Evolutionary conservation across 106 monocot species (phyloP), one percentile per base, ranked within the genome.

Genomic region (Allium cepa): DNA sequence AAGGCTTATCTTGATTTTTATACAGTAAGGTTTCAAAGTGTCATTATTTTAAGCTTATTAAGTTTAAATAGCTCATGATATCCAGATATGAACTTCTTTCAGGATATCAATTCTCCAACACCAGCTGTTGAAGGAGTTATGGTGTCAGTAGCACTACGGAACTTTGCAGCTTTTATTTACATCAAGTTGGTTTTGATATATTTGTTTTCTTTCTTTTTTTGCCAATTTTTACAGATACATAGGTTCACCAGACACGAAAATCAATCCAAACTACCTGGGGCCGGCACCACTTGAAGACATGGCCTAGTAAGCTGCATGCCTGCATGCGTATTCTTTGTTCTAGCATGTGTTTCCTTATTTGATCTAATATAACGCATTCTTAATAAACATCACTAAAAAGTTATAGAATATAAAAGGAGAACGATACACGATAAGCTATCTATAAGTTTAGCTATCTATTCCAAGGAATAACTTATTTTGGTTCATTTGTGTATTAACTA

Each of bases 271-370:
- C 71, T 97, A 97, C 70, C 70, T 97, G 82, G 92, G 92, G 28
- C 97, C 97, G n/a, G 97, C 88, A 77, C 68, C 92, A 22, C 57
- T 92, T 52, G 84, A 97, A 70, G 97, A 92, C 71, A 92, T 92
- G 71, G 92, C 97, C 57, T 87, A 64, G 97, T 97, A 89, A 70
- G 18, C 15, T 59, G 10, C 50, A 69, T 50, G 3, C 36, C 36
- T 36, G 36, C 36, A 36, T 36, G 36, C 36, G 5, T 36, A 5
- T 36, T 36, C 36, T 36, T 36, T 36, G 36, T 36, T 36, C 5
- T 5, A 36, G 36, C 36, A 2, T 36, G 36, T 36, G 5, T 36
- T 36, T 36, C 36, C 36, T 36, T 36, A 36, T 36, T 36, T 36
- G 36, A 36, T 36, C 36, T 1, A 36, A 36, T 36, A 5, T 36